Conservation (phyloP, 768 basidiomycete genomes). For the Tylopilus intermedius region DNA sequence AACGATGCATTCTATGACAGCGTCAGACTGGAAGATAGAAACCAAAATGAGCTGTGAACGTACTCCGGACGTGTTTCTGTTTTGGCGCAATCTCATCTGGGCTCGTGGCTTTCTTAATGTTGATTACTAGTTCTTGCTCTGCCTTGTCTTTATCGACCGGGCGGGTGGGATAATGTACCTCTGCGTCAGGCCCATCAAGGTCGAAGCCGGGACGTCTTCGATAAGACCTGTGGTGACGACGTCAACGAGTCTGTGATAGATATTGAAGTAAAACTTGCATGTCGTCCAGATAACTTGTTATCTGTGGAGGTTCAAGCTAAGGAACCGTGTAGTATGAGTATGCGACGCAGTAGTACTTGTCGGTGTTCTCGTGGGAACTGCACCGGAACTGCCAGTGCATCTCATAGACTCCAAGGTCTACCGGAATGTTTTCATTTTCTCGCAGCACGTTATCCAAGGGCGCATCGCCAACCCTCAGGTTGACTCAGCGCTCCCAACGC, state of each 20-base stretch:
- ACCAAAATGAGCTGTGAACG: conserved; percentile 28
- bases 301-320: not conserved
- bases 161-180: conserved; percentile 88
- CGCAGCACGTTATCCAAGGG: conserved; percentile 12
- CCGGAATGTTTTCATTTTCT: conserved; percentile 17
- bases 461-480: conserved; percentile 5
- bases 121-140: conserved; percentile 86
- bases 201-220: conserved; percentile 48
- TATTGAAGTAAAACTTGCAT: conserved; percentile 23
- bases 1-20: conserved; percentile 81
- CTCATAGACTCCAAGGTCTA: not conserved
- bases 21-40: conserved; percentile 13
- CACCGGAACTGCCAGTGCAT: not conserved
- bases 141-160: conserved; percentile 99
- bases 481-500: conserved; percentile 5
- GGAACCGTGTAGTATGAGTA: not conserved
- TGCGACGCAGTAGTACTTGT: conserved; percentile 3
- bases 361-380: conserved; percentile 20
- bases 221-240: conserved; percentile 25
- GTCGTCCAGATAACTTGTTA: conserved; percentile 6
- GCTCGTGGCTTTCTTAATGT: conserved; percentile 98
- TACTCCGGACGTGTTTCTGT: conserved; percentile 99
- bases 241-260: conserved; percentile 8
- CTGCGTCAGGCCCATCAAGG: conserved; percentile 59
- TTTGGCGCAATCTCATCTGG: conserved; percentile 95